phyloP scores from a whole-genome alignment of 805 yeast genomes.

The Candida cerambycidarum region DNA sequence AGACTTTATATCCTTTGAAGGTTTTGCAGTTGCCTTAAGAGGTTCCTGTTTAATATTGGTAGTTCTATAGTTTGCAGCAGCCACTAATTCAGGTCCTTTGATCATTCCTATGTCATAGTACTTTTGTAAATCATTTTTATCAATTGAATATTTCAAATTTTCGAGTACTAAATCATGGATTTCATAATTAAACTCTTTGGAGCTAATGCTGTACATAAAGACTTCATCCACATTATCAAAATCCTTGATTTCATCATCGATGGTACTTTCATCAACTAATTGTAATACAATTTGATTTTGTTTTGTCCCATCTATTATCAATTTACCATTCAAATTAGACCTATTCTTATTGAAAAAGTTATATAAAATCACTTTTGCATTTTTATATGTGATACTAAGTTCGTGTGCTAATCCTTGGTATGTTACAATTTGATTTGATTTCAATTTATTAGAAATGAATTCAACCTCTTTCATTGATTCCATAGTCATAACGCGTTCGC shows the following conservation, averaged over 20 bases:
- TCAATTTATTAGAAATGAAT: slow-evolving; percentile 26
- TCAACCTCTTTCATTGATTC: slow-evolving; percentile 28
- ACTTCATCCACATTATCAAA: slow-evolving; percentile 33
- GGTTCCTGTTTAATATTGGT: background rate
- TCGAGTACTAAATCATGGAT: slow-evolving; percentile 20
- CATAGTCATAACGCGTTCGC: slow-evolving; percentile 30
- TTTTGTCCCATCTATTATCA: slow-evolving; percentile 40
- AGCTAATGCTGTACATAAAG: slow-evolving; percentile 39
- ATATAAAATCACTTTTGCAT: slow-evolving; percentile 40
- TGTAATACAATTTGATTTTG: slow-evolving; percentile 20
- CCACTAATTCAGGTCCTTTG: slow-evolving; percentile 26
- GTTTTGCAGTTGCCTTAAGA: background rate
- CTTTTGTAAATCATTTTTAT: slow-evolving; percentile 15
- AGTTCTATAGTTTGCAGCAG: slow-evolving; percentile 1
- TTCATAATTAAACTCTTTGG: slow-evolving; percentile 9
- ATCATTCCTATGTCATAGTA: slow-evolving; percentile 32
- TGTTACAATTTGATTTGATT: slow-evolving; percentile 30
- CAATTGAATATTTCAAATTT: slow-evolving; percentile 14
- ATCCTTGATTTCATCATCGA: slow-evolving; percentile 16
- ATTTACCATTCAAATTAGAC: slow-evolving; percentile 38
- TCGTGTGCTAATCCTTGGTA: slow-evolving; percentile 44
- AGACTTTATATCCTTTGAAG: slow-evolving; percentile 7
- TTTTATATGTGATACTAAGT: slow-evolving; percentile 34
- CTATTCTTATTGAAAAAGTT: slow-evolving; percentile 38
- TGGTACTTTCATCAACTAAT: slow-evolving; percentile 17